Evolutionary conservation across 352 stramenopile species (phyloP).

Genomic region (Globisporangium yorkense): DNA sequence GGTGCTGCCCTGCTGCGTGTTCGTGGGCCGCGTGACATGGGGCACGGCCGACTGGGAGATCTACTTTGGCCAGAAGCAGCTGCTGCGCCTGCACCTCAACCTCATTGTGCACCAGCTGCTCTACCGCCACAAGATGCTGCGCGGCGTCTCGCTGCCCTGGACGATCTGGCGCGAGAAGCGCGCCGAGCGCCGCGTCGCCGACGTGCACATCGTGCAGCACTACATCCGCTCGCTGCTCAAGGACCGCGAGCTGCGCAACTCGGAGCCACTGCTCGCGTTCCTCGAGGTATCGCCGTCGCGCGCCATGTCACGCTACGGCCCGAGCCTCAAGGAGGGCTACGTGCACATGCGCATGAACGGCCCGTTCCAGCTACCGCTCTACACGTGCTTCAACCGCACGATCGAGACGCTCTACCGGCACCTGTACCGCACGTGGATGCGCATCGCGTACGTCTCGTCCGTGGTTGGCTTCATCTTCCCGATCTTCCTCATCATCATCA

Average conservation of each 20-base stretch:
- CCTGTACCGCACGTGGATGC: conserved; percentile 84
- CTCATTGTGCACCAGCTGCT: conserved; percentile 44
- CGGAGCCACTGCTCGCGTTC: conserved; percentile 71
- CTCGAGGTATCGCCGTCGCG: conserved; percentile 76
- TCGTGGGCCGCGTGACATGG: conserved; percentile 74
- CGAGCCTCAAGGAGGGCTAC: conserved; percentile 82
- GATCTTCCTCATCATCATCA: conserved; percentile 64
- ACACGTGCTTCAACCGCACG: conserved; percentile 80
- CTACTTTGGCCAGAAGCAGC: conserved; percentile 83
- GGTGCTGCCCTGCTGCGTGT: conserved; percentile 77
- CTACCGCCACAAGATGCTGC: conserved; percentile 40
- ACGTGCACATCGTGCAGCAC: conserved; percentile 68
- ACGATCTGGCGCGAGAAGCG: conserved; percentile 82
- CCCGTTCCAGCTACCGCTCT: conserved; percentile 77
- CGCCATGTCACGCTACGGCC: conserved; percentile 64
- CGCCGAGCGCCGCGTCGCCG: conserved; percentile 52
- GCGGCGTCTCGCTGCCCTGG: conserved; percentile 52
- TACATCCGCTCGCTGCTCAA: conserved; percentile 65
- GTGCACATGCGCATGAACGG: conserved; percentile 88
- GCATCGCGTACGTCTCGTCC: conserved; percentile 73
- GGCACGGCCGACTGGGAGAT: conserved; percentile 79
- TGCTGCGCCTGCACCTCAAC: conserved; percentile 68
- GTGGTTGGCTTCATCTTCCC: conserved; percentile 83
- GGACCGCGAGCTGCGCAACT: conserved; percentile 65
- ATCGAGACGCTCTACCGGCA: conserved; percentile 81